Conservation (phyloP, 2,329 filamentous ascomycete genomes). For the Alternaria brassicicola region DNA sequence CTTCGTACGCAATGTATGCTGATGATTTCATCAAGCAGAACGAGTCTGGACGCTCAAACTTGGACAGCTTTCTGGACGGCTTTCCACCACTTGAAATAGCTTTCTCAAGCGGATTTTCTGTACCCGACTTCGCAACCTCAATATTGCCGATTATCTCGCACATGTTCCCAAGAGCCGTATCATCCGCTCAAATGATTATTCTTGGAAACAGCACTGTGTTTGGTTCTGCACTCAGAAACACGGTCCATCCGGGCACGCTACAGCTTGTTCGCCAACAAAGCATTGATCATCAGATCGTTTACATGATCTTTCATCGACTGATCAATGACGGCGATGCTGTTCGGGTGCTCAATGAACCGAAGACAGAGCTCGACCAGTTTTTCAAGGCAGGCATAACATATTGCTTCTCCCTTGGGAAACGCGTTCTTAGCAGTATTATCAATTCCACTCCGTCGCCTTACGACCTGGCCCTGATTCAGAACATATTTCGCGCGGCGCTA, state of each 20-base stretch:
- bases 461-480: not conserved
- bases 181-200: not conserved
- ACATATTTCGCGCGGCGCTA: not conserved
- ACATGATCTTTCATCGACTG: not conserved
- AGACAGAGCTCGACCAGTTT: not conserved
- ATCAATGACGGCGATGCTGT: not conserved
- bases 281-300: not conserved
- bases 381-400: not conserved
- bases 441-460: not conserved
- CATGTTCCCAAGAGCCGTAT: not conserved
- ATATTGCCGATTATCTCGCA: not conserved
- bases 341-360: not conserved
- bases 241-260: not conserved
- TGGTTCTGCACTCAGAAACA: not conserved
- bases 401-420: not conserved
- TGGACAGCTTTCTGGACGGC: not conserved
- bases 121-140: not conserved
- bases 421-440: not conserved
- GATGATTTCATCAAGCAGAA: not conserved
- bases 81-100: not conserved
- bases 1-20: not conserved
- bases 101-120: accelerated
- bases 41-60: not conserved
- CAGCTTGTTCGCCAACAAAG: not conserved
- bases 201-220: not conserved